Evolutionary conservation across 78 protist genomes (phyloP).

Genomic region (Paulinella micropora): DNA sequence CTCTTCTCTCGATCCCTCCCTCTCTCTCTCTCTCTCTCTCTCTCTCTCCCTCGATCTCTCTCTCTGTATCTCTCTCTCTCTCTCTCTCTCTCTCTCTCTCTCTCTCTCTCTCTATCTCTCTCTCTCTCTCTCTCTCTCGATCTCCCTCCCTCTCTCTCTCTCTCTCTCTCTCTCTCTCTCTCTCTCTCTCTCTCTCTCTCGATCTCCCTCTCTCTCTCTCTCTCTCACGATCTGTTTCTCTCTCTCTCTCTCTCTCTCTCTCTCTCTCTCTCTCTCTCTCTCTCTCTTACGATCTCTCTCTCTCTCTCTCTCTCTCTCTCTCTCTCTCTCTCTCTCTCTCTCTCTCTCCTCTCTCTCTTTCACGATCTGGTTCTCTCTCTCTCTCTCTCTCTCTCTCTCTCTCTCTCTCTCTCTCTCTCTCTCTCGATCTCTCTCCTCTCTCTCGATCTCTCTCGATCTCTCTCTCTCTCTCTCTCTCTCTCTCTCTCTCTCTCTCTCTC

Average conservation of each 20-base stretch:
- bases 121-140: not conserved
- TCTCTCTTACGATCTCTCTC: not conserved
- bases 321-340: not conserved
- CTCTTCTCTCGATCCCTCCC: not conserved
- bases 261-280: not conserved
- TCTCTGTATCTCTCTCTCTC: not conserved
- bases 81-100: not conserved
- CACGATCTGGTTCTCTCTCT: not conserved
- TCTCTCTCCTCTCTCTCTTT: not conserved
- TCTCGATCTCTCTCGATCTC: not conserved
- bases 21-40: not conserved
- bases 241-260: not conserved
- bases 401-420: not conserved
- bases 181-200: not conserved
- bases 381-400: not conserved
- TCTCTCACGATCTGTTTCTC: not conserved
- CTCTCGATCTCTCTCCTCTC: not conserved
- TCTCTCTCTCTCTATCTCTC: not conserved
- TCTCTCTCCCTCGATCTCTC: not conserved
- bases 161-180: not conserved
- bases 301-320: not conserved
- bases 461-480: not conserved
- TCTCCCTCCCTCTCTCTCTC: not conserved
- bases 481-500: not conserved
- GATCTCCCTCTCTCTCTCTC: not conserved